Evolutionary conservation across 73 alveolate genomes (phyloP).

Genomic region (Paramecium sonneborni): DNA sequence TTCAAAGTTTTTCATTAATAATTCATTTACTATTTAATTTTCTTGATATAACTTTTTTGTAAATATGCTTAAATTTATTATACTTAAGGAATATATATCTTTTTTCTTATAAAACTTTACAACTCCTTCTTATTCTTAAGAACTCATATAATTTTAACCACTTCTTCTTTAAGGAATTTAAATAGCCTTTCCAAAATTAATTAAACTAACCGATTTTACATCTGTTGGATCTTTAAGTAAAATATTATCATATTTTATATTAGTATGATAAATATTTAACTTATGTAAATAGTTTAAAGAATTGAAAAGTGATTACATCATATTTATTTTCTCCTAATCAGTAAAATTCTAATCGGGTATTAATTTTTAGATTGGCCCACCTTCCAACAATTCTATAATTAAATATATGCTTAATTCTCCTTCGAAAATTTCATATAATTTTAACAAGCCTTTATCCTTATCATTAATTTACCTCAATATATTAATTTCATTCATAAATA

Average conservation of each 20-base stretch:
- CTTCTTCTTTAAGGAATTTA: neutral
- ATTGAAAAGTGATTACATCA: neutral
- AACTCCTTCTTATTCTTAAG: neutral
- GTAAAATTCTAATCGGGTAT: neutral
- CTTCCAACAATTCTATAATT: neutral
- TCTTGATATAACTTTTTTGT: neutral
- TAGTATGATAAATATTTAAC: constrained; percentile 37
- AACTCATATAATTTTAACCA: neutral
- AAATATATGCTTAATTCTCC: neutral
- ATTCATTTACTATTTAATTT: neutral
- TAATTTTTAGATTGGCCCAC: neutral
- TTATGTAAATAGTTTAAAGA: constrained; percentile 41
- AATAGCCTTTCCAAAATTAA: neutral
- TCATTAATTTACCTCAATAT: constrained; percentile 50
- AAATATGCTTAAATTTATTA: neutral
- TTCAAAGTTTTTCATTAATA: neutral
- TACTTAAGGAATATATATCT: neutral
- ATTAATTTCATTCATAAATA: neutral
- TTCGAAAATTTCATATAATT: constrained; percentile 34
- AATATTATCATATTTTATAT: constrained; percentile 51
- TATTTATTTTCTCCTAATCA: constrained; percentile 46
- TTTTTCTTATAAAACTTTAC: neutral
- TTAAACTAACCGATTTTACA: neutral
- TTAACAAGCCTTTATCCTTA: constrained; percentile 11
- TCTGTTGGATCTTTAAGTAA: neutral